Conservation (phyloP, 148 eudicot species). For the Heliosperma pusillum region DNA sequence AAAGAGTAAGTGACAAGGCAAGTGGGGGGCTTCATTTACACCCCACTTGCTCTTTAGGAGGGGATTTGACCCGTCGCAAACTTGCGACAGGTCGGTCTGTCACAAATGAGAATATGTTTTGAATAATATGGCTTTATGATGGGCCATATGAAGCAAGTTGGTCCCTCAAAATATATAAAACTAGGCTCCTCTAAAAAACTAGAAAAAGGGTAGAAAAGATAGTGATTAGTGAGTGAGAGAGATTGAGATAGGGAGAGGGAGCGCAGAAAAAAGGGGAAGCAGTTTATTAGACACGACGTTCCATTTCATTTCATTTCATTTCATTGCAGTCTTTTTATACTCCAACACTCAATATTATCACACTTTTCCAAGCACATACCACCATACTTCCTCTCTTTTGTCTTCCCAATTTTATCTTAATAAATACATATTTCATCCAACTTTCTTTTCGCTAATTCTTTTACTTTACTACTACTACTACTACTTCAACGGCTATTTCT, state of each 20-base stretch:
- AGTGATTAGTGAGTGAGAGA: not conserved
- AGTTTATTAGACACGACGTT: conserved; percentile 23
- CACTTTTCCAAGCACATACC: conserved; percentile 18
- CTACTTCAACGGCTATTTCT: conserved; percentile 24
- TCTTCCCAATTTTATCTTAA: not conserved
- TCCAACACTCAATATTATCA: not conserved
- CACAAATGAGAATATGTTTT: too few relatives aligned
- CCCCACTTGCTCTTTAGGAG: too few relatives aligned
- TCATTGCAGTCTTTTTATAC: not conserved
- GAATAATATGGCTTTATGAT: too few relatives aligned
- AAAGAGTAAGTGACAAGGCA: too few relatives aligned
- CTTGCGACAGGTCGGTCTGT: too few relatives aligned
- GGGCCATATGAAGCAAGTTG: too few relatives aligned
- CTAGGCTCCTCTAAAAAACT: too few relatives aligned
- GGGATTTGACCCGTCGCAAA: too few relatives aligned
- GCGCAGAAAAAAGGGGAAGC: conserved; percentile 15
- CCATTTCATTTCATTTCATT: conserved; percentile 17
- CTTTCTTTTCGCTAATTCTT: not conserved
- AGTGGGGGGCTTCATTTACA: too few relatives aligned
- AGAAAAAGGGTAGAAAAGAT: conserved; percentile 4
- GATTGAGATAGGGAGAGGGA: not conserved
- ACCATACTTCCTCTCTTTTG: not conserved
- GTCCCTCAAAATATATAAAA: too few relatives aligned
- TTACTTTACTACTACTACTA: too few relatives aligned
- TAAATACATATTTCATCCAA: not conserved